Evolutionary conservation across 75 land plant species (phyloP), one percentile per base, ranked within the genome.

Genomic region (Pinus albicaulis): DNA sequence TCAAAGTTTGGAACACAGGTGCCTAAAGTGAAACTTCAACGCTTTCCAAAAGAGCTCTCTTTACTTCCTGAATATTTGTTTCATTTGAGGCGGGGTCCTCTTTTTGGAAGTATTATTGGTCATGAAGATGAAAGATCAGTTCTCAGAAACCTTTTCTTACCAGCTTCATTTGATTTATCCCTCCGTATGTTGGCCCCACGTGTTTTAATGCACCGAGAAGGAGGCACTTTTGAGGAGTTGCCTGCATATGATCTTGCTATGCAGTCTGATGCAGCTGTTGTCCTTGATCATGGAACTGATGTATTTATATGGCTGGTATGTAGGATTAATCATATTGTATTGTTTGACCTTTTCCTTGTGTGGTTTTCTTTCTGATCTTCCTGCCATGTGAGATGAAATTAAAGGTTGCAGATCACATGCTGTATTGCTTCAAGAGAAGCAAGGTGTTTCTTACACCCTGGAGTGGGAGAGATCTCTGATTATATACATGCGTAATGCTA

Each of bases 111-210:
- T 70, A 91, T 98, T 56, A 44, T 98, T 72, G 98, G 98, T 34
- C 99, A 98, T 86, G 99, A 98, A 85, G 99, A 98, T 86, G 99
- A 98, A 80, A 95, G 99, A 82, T 84, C 91, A 57, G 94, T 98
- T 53, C 72, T 93, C 59, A 84, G 98, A 65, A 91, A 85, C 72
- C 73, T 98, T 74, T 98, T 93, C 80, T 82, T 98, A 78, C 91
- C 93, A 83, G 98, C 98, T 60, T 91, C 96, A 11, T 98, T 90
- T 87, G 99, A 98, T 82, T 77, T 98, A 62, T 88, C 98, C 3
- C 87, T 93, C n/a, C 91, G 99, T 15, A 98, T 98, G 98, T 56
- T 98, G 75, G 93, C 90, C 34, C 99, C 99, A 69, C 87, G 99
- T n/a, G 87, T 95, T 74, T 86, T 95, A 28, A 95, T 98, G 99